Evolutionary conservation across 2,329 filamentous ascomycete species (phyloP).

Genomic region (Fusarium sp.): DNA sequence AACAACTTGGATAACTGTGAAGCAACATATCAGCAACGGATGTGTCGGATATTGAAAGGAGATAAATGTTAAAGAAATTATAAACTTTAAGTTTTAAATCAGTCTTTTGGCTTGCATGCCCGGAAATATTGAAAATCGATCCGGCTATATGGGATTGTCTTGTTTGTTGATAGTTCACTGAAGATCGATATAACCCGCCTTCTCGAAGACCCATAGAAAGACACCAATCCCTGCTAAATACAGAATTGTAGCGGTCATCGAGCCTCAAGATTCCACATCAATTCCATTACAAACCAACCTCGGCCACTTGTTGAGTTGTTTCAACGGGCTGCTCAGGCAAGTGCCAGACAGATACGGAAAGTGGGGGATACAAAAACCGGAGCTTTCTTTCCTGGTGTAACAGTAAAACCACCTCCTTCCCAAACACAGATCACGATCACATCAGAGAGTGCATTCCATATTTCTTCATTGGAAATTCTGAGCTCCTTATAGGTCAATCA

Average conservation of each 20-base stretch:
- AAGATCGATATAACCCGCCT: neutral
- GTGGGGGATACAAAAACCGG: constrained; percentile 10
- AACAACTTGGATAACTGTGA: neutral
- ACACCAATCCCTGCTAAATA: neutral
- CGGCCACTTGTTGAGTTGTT: neutral
- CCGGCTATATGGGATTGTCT: neutral
- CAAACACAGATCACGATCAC: constrained; percentile 1
- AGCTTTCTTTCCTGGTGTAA: constrained; percentile 13
- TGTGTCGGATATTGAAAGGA: neutral
- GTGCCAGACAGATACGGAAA: neutral
- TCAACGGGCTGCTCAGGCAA: neutral
- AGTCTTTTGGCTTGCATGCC: neutral
- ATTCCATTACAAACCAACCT: constrained; percentile 2
- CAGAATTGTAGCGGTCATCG: constrained; percentile 18
- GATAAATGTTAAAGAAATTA: neutral
- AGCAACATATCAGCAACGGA: neutral
- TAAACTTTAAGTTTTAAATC: neutral
- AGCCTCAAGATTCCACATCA: constrained; percentile 18
- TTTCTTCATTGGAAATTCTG: constrained; percentile 6
- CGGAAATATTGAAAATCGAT: constrained; percentile 11
- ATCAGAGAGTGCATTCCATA: neutral
- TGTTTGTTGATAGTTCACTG: neutral
- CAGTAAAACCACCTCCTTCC: neutral
- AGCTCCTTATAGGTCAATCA: neutral
- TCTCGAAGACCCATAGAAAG: neutral